A percentile compares a stretch with the other conserved stretches of the same genome.
Evolutionary conservation across 345 rosid genomes (phyloP).

Genomic region (Rhodamnia rubescens): DNA sequence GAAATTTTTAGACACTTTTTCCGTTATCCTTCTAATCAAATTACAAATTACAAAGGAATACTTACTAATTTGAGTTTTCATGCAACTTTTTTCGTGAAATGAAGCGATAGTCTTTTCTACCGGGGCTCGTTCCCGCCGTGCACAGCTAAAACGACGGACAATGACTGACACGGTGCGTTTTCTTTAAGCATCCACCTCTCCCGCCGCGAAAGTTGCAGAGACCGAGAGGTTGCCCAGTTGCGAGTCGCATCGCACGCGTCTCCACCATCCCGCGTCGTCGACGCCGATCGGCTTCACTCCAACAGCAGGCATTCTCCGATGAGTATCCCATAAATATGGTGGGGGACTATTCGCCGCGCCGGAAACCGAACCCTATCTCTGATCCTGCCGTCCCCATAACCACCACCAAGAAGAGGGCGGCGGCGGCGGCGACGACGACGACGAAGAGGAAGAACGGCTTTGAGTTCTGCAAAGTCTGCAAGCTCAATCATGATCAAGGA

Average conservation of each 20-base stretch:
- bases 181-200: background rate
- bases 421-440: conserved; percentile 2
- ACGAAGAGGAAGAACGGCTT: conserved; percentile 22
- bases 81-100: background rate
- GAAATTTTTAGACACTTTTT: no score
- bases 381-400: background rate
- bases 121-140: background rate
- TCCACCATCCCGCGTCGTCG: background rate
- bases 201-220: background rate
- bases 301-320: background rate
- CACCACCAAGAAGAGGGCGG: background rate
- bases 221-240: background rate
- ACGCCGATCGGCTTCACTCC: background rate
- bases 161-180: background rate
- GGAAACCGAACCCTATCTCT: background rate
- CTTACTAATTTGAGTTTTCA: background rate
- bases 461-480: conserved; percentile 73
- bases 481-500: conserved; percentile 63
- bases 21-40: background rate
- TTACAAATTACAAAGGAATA: background rate
- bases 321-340: background rate
- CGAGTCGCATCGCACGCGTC: background rate
- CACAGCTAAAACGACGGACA: background rate
- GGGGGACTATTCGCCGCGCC: background rate
- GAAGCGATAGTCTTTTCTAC: background rate